Conservation (phyloP, 768 basidiomycete genomes). For the Psilocybe subaeruginosa region DNA sequence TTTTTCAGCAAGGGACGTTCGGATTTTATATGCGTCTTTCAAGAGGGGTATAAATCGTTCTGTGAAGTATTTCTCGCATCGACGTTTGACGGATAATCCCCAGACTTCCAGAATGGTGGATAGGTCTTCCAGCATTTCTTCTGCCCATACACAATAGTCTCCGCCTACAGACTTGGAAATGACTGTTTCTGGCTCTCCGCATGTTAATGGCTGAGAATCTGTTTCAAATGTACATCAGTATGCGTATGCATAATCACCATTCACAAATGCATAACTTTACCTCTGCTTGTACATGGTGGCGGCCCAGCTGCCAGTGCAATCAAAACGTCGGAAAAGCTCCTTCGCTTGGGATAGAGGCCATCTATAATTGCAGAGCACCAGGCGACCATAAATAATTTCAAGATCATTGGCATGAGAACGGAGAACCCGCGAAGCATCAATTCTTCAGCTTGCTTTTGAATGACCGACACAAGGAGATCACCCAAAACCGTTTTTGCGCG, state of each 20-base stretch:
- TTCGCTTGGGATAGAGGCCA: conserved; percentile 22
- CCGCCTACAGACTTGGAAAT: conserved; percentile 1
- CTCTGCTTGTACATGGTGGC: background rate
- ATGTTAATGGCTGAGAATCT: background rate
- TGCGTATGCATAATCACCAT: background rate
- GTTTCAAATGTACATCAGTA: background rate
- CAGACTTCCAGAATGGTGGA: conserved; percentile 2
- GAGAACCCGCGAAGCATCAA: no score
- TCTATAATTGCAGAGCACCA: conserved; percentile 24
- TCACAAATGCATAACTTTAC: background rate
- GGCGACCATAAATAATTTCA: conserved; percentile 21
- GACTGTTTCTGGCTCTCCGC: conserved; percentile 7
- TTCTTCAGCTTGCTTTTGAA: background rate
- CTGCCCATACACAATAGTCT: conserved; percentile 12
- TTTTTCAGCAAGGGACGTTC: conserved; percentile 23
- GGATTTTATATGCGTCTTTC: conserved; percentile 20
- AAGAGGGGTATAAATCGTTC: conserved; percentile 12
- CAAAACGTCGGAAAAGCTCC: conserved; percentile 22
- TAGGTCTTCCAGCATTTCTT: conserved; percentile 17
- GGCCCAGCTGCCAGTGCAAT: conserved; percentile 8
- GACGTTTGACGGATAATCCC: conserved; percentile 1
- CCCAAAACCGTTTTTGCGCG: background rate
- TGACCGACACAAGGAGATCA: background rate
- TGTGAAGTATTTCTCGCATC: background rate
- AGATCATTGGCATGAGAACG: background rate